Percentiles rank a stretch among this genome's conserved stretches.
These are phyloP conservation scores for Fusarium setosum DNA, from an alignment of 2,329 filamentous ascomycete genomes.

Conservation along the genomic window DNA sequence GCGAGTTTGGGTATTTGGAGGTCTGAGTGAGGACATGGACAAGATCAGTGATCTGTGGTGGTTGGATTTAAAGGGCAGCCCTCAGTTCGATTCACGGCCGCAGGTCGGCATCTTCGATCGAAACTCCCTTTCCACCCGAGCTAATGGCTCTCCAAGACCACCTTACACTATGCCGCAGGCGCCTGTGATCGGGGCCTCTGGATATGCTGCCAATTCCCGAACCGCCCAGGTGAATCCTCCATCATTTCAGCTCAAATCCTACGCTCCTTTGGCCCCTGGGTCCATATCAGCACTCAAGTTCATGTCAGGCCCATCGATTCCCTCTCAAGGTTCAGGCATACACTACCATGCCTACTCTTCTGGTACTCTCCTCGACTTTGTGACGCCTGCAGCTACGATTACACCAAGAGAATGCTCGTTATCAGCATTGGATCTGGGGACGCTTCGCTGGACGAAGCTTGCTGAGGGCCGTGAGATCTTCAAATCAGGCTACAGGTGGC, in stretches of 20 bases:
- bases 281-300: conserved; percentile 92
- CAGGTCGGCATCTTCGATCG: conserved; percentile 65
- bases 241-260: conserved; percentile 74
- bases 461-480: conserved; percentile 96
- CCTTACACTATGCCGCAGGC: conserved; percentile 62
- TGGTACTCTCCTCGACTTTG: conserved; percentile 91
- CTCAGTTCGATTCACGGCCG: conserved; percentile 81
- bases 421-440: conserved; percentile 87
- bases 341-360: conserved; percentile 98
- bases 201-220: conserved; percentile 75
- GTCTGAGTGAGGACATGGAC: conserved; percentile 95
- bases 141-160: conserved; percentile 63
- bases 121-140: conserved; percentile 52
- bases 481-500: conserved; percentile 92
- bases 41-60: conserved; percentile 97
- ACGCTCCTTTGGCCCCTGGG: conserved; percentile 87
- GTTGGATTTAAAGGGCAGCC: conserved; percentile 92
- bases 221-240: conserved; percentile 75
- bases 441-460: conserved; percentile 92
- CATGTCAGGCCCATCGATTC: conserved; percentile 81
- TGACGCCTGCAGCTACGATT: conserved; percentile 90
- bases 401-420: conserved; percentile 89
- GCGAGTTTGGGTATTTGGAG: conserved; percentile 95
- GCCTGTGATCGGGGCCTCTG: conserved; percentile 67
- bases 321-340: conserved; percentile 88